Evolutionary conservation across 495 filamentous ascomycete species (phyloP).

Genomic region (Penicillium canescens): DNA sequence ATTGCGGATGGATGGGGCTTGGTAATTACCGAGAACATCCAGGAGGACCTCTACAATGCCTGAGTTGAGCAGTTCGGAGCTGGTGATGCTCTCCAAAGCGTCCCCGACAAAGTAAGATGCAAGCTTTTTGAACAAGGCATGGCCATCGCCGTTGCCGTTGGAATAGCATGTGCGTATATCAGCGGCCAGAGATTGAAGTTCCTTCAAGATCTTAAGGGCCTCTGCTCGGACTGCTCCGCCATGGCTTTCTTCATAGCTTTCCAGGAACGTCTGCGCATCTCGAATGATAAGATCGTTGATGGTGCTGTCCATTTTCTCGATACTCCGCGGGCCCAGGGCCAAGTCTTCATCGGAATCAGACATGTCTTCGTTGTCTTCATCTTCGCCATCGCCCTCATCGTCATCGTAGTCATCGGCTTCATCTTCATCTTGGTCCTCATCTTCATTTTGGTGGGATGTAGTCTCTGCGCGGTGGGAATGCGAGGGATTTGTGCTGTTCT

Average conservation of each 20-base stretch:
- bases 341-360: conserved; percentile 69
- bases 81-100: conserved; percentile 91
- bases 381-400: conserved; percentile 60
- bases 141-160: conserved; percentile 47
- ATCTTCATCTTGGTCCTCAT: conserved; percentile 54
- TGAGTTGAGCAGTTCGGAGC: conserved; percentile 88
- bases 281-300: conserved; percentile 73
- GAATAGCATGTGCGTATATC: conserved; percentile 72
- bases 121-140: conserved; percentile 69
- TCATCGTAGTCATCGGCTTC: conserved; percentile 58
- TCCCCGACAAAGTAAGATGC: conserved; percentile 89
- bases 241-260: conserved; percentile 76
- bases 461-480: background rate
- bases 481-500: conserved; percentile 18
- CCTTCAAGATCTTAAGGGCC: conserved; percentile 70
- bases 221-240: conserved; percentile 72
- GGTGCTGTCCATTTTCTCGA: conserved; percentile 53
- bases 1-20: conserved; percentile 43
- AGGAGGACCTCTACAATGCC: conserved; percentile 83
- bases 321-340: conserved; percentile 44
- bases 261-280: conserved; percentile 78
- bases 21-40: conserved; percentile 71
- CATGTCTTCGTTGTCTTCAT: conserved; percentile 62
- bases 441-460: conserved; percentile 38
- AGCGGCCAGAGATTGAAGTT: conserved; percentile 68